Percentiles rank a stretch among this genome's conserved stretches.
Evolutionary conservation across 345 rosid species (phyloP).

Genomic region (Linum trigynum): DNA sequence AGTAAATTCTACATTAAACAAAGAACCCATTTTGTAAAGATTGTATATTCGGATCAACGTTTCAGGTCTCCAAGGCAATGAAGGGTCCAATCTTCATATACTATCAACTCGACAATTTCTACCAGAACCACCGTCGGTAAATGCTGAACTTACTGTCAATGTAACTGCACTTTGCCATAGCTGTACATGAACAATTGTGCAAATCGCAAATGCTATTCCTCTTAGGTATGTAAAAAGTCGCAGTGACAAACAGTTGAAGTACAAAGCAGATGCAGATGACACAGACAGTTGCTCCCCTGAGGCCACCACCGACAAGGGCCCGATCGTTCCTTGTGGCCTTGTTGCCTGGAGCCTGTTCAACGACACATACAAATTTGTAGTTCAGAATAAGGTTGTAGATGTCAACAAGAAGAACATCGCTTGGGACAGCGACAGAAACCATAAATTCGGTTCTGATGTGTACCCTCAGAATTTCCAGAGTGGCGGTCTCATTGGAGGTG

Average conservation of each 20-base stretch:
- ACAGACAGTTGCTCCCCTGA: constrained; percentile 64
- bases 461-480: constrained; percentile 74
- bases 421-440: constrained; percentile 93
- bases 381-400: constrained; percentile 26
- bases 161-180: not conserved
- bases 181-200: not conserved
- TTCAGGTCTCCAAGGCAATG: constrained; percentile 26
- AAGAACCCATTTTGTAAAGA: not conserved
- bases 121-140: constrained; percentile 23
- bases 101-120: constrained; percentile 24
- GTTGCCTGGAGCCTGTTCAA: constrained; percentile 99
- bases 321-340: constrained; percentile 91
- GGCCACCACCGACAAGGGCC: constrained; percentile 22
- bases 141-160: not conserved
- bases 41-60: not conserved
- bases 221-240: constrained; percentile 92
- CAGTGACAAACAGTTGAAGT: constrained; percentile 62
- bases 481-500: constrained; percentile 60
- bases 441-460: constrained; percentile 75
- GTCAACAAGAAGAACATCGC: constrained; percentile 74
- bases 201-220: not conserved
- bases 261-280: constrained; percentile 21
- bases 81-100: constrained; percentile 22
- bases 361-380: constrained; percentile 59
- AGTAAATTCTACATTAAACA: not conserved